A percentile compares a stretch with the other conserved stretches of the same genome.
phyloP scores from a whole-genome alignment of 1,139 yeast genomes.

The Eremothecium coryli region DNA sequence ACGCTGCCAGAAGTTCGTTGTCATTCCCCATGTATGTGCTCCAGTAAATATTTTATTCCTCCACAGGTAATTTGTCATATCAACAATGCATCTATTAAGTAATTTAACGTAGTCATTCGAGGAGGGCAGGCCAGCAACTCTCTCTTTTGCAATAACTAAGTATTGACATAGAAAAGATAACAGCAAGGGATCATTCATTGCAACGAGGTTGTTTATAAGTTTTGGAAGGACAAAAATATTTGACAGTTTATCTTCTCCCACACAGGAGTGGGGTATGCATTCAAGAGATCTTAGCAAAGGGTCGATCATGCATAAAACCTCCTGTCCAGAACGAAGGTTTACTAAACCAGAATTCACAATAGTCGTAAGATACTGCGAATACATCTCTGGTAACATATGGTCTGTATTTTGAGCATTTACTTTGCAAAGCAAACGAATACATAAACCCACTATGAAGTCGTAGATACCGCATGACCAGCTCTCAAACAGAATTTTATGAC shows the following conservation, averaged over 20 bases:
- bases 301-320: not conserved
- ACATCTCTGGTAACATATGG: slow-evolving; percentile 1
- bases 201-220: slow-evolving; percentile 1
- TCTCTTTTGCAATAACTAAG: slow-evolving; percentile 5
- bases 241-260: not conserved
- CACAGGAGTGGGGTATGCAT: not conserved
- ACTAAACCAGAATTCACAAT: not conserved
- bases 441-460: not conserved
- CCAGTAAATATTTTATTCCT: slow-evolving; percentile 40
- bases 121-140: not conserved
- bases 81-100: slow-evolving; percentile 36
- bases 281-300: slow-evolving; percentile 1
- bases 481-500: not conserved
- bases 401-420: not conserved
- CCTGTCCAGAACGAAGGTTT: not conserved
- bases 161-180: slow-evolving; percentile 6
- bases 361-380: slow-evolving; percentile 1
- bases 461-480: not conserved
- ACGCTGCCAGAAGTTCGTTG: slow-evolving; percentile 5
- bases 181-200: slow-evolving; percentile 6
- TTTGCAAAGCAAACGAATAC: not conserved
- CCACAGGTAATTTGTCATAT: slow-evolving; percentile 55
- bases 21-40: slow-evolving; percentile 2
- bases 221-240: not conserved
- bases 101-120: not conserved